phyloP scores from a whole-genome alignment of 2,329 filamentous ascomycete genomes.

The Fusarium ambrosium region DNA sequence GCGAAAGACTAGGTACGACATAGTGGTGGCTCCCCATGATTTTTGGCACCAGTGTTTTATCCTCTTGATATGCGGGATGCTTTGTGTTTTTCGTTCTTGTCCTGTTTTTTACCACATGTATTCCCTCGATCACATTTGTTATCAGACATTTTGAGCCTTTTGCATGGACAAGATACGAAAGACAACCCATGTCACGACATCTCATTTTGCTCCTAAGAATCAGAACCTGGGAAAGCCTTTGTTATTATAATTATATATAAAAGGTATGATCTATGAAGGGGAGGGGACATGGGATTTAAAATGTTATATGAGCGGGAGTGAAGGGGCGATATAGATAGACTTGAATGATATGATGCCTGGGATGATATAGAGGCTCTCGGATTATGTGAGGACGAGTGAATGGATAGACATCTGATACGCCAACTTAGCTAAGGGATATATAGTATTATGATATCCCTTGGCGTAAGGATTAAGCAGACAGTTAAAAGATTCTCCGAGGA shows the following conservation, averaged over 20 bases:
- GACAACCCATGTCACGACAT: background rate
- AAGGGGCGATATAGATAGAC: constrained; percentile 4
- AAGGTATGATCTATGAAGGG: background rate
- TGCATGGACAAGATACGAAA: background rate
- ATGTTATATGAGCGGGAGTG: background rate
- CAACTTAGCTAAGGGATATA: too few relatives aligned
- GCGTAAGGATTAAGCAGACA: too few relatives aligned
- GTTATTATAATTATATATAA: background rate
- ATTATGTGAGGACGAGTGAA: background rate
- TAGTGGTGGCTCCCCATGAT: constrained; percentile 5
- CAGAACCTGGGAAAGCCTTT: background rate
- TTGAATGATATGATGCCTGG: background rate
- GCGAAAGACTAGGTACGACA: constrained; percentile 11
- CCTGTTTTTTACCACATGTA: constrained; percentile 5
- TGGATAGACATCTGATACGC: too few relatives aligned
- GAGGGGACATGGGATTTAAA: background rate
- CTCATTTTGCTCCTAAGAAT: background rate
- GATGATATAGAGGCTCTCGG: background rate
- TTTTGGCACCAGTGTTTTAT: background rate
- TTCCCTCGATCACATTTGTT: background rate
- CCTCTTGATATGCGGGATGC: background rate
- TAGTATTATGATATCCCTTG: too few relatives aligned
- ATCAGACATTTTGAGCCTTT: constrained; percentile 5
- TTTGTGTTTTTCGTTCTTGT: constrained; percentile 1
- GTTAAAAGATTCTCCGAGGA: background rate